Base-by-base conservation (phyloP, 441 rosid species). In the Adansonia madagascariensis region DNA sequence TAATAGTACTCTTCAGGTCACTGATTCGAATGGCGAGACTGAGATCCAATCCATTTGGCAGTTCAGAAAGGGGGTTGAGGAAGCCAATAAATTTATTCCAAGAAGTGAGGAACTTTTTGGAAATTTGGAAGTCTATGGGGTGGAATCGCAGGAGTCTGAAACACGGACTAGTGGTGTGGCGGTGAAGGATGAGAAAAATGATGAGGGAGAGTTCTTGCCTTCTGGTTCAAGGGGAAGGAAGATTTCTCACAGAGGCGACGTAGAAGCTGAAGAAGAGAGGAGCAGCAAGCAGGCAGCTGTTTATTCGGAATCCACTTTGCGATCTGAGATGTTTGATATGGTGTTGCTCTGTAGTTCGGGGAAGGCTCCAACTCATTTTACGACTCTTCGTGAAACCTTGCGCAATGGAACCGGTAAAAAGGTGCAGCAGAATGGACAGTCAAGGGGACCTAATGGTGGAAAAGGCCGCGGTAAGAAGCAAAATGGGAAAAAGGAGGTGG, bases 251-350 rank as follows among this genome's bases (percentile, higher is more conserved):
- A 83, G 89, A 17, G 89, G 81, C 18, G 88, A 80, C 75, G 44
- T 8, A 3, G 74, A 72, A 73, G 60, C 78, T 27, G 90, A 82
- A 75, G 91, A 89, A 75, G 93, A 85, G 85, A 87, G 95, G 49
- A 80, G 84, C 63, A 82, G 84, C 73, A 91, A 91, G 77, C 85
- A 80, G 60, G 87, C 91, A n/a, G 91, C 90, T 22, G 83, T 89
- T 79, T 87, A 66, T 73, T 50, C 62, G 1, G 95, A 91, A 47
- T 72, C 86, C 1, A 62, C 79, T 17, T 62, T 89, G 80, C 84
- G 85, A 12, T 84, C 95, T 6, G 90, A 88, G 74, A 76, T 74
- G 44, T 88, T 89, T 14, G 95, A 91, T 77, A 73, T 78, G 77
- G 82, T 89, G 53, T 79, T 94, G 85, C 97, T 93, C 75, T 84